These are phyloP conservation scores for Verticillium longisporum DNA, from an alignment of 2,329 filamentous ascomycete genomes.

Conservation along the genomic window DNA sequence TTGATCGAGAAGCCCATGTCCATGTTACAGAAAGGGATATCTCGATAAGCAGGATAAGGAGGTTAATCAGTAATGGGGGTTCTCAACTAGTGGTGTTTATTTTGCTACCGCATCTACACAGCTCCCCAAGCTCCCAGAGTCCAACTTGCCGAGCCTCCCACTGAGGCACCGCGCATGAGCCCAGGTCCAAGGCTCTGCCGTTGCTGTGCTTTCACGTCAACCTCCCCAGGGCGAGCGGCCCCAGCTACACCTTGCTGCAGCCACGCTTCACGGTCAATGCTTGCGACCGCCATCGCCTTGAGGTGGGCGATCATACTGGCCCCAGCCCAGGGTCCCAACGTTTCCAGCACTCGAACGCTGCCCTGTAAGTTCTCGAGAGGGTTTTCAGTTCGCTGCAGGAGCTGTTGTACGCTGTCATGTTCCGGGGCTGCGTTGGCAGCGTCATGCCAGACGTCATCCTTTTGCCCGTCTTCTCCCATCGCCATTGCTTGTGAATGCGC, in stretches of 20 bases:
- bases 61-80: no score
- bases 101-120: slow-evolving; percentile 20
- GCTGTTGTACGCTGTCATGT: slow-evolving; percentile 50
- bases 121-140: slow-evolving; percentile 57
- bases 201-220: slow-evolving; percentile 50
- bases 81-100: no score
- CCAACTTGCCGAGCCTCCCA: slow-evolving; percentile 42
- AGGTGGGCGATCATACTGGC: slow-evolving; percentile 64
- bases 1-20: background rate
- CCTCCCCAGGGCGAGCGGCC: slow-evolving; percentile 51
- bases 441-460: slow-evolving; percentile 26
- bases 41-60: background rate
- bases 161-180: slow-evolving; percentile 30
- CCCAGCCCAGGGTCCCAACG: slow-evolving; percentile 67
- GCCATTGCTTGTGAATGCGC: slow-evolving; percentile 9
- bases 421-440: slow-evolving; percentile 40
- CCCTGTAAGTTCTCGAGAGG: slow-evolving; percentile 41
- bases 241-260: slow-evolving; percentile 58
- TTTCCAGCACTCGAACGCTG: slow-evolving; percentile 57
- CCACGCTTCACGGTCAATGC: slow-evolving; percentile 67
- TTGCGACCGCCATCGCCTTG: slow-evolving; percentile 61
- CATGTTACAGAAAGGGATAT: background rate
- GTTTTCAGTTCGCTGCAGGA: slow-evolving; percentile 37
- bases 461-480: slow-evolving; percentile 21
- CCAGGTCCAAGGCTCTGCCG: slow-evolving; percentile 59